Conservation (phyloP, 345 rosid species). For the Dipteronia dyeriana region DNA sequence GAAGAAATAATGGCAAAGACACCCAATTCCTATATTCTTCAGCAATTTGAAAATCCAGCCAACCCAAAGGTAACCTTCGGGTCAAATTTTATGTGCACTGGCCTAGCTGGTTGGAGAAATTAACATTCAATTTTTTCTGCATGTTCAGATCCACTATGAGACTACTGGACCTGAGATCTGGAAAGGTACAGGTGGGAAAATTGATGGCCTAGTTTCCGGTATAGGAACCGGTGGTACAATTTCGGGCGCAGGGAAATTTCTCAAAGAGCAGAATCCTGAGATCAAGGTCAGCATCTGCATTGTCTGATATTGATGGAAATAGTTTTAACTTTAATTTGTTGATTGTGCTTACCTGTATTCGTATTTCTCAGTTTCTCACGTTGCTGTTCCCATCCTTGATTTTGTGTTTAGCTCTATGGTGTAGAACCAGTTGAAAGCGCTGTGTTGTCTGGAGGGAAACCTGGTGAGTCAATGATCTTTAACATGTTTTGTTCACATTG, state of each 20-base stretch:
- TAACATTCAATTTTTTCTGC: not conserved
- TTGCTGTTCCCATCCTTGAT: slow-evolving; percentile 1
- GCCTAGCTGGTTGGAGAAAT: slow-evolving; percentile 9
- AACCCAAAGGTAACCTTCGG: slow-evolving; percentile 63
- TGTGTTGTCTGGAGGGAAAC: slow-evolving; percentile 54
- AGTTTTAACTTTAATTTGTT: not conserved
- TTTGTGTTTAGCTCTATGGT: slow-evolving; percentile 47
- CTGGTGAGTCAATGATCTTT: slow-evolving; percentile 35
- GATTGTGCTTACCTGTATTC: not conserved
- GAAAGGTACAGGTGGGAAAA: slow-evolving; percentile 61
- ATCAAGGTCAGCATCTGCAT: slow-evolving; percentile 46
- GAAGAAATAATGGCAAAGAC: slow-evolving; percentile 63
- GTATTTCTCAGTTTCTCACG: slow-evolving; percentile 17
- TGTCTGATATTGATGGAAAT: slow-evolving; percentile 7
- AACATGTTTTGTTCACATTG: not conserved
- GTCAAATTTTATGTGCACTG: not conserved
- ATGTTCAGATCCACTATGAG: slow-evolving; percentile 59
- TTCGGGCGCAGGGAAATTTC: slow-evolving; percentile 60
- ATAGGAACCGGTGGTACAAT: slow-evolving; percentile 73
- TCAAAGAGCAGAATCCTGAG: slow-evolving; percentile 66
- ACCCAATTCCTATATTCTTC: slow-evolving; percentile 61
- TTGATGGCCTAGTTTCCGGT: slow-evolving; percentile 63
- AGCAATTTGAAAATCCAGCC: slow-evolving; percentile 72
- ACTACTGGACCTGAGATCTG: slow-evolving; percentile 70
- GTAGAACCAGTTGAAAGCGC: slow-evolving; percentile 64